Base-by-base conservation (phyloP, 108 stramenopile species). In the Skeletonema potamos region DNA sequence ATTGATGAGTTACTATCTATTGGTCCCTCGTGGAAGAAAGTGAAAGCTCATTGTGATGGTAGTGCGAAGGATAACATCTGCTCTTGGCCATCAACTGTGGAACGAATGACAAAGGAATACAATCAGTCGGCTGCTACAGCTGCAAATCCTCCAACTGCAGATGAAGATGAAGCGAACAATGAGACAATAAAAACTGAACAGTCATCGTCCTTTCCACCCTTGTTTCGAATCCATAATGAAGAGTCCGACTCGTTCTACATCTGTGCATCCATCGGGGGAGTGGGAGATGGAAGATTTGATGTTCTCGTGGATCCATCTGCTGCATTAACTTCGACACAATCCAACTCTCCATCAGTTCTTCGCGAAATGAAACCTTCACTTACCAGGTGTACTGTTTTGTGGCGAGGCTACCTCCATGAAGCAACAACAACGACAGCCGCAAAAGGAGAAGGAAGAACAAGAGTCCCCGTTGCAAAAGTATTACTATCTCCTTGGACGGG, bases 391-490 rank as follows among this genome's bases (percentile, higher is more conserved):
- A 82, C 76, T n/a, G 74, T 95, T 2, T 26, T 91, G 22, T 64
- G 74, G 59, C 39, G 73, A 57, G 85, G 81, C 4, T 66, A 66
- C 39, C 13, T 59, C 8, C 22, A 76, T 4, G 70, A 62, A 0
- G 27, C 62, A 48, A 24, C 48, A 51, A n/a, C 18, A 51, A 1
- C 20, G 22, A 24, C 20, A 20, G 48, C 20, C 7, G 34, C 4
- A 34, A 7, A 34, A 34, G 22, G 30, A 33, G 12, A 27, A 24
- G 48, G 8, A 51, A 20, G 22, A 18, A 3, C 22, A 22, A 6
- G 20, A 54, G 24, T 82, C 28, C 58, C 73, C 15, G 90, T 93
- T 18, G 87, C 96, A 58, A 95, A 97, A 73, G 90, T 98, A 7
- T 43, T 66, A 22, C 67, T 94, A 13, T 34, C 66, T 22, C 97